Percentiles rank a stretch among this genome's conserved stretches.
These are phyloP conservation scores for Fusarium denticulatum DNA, from an alignment of 2,329 filamentous ascomycete genomes.

Conservation along the genomic window DNA sequence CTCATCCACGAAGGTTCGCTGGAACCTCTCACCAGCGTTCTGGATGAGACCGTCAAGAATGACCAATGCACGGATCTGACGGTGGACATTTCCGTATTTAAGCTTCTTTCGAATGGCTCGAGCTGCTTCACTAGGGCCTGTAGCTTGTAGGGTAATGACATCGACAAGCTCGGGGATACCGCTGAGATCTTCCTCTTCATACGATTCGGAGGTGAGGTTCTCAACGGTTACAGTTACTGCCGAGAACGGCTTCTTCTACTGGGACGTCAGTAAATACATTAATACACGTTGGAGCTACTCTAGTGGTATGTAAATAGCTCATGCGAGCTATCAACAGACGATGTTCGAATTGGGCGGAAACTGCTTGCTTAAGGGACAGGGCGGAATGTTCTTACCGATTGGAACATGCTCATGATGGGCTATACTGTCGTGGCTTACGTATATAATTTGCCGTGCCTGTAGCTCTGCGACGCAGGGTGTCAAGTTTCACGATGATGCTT, in stretches of 20 bases:
- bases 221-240: slow-evolving; percentile 94
- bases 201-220: slow-evolving; percentile 86
- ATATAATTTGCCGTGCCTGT: neutral
- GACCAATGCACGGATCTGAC: slow-evolving; percentile 86
- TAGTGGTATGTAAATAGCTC: slow-evolving; percentile 28
- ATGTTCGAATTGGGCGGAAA: neutral
- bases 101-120: slow-evolving; percentile 96
- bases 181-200: slow-evolving; percentile 89
- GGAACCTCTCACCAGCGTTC: slow-evolving; percentile 89
- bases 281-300: neutral
- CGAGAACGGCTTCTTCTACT: slow-evolving; percentile 80
- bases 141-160: slow-evolving; percentile 87
- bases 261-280: neutral
- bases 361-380: neutral
- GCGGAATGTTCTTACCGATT: slow-evolving; percentile 37
- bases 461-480: neutral
- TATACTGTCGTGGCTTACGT: neutral
- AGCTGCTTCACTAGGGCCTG: slow-evolving; percentile 88
- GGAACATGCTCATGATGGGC: slow-evolving; percentile 42
- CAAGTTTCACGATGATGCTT: slow-evolving; percentile 25
- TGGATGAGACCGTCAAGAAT: slow-evolving; percentile 94
- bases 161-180: slow-evolving; percentile 95
- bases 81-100: slow-evolving; percentile 96
- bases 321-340: neutral
- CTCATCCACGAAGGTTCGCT: slow-evolving; percentile 88